Conservation (phyloP, 352 stramenopile genomes). For the Phytophthora meadii region DNA sequence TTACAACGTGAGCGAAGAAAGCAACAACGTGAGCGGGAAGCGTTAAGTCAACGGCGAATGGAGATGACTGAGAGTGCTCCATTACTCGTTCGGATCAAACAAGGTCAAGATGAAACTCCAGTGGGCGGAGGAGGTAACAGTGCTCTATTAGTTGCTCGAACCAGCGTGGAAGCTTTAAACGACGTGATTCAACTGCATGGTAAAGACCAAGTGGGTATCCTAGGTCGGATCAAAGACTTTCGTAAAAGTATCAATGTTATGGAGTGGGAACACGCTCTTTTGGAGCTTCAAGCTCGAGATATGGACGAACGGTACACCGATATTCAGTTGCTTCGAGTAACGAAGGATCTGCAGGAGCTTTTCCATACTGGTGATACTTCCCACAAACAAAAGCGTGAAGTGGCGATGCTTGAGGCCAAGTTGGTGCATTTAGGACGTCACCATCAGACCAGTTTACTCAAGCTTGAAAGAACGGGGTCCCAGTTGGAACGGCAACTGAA, state of each 20-base stretch:
- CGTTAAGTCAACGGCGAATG: constrained; percentile 12
- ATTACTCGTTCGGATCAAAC: constrained; percentile 90
- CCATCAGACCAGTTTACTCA: constrained; percentile 71
- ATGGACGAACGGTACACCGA: constrained; percentile 94
- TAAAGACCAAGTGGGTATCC: constrained; percentile 85
- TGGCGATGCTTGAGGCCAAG: constrained; percentile 78
- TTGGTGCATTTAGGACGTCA: constrained; percentile 64
- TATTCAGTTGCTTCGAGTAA: constrained; percentile 93
- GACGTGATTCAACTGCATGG: constrained; percentile 87
- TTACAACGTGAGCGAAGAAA: constrained; percentile 41
- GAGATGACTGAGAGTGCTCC: constrained; percentile 54
- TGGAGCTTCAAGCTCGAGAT: constrained; percentile 84
- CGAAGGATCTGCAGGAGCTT: constrained; percentile 92
- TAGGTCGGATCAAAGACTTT: constrained; percentile 93
- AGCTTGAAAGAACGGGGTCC: constrained; percentile 55
- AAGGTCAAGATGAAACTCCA: constrained; percentile 91
- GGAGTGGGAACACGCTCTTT: constrained; percentile 91
- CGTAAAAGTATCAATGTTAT: constrained; percentile 95
- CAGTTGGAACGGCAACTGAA: constrained; percentile 68
- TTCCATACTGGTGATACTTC: constrained; percentile 86
- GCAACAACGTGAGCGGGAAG: constrained; percentile 32
- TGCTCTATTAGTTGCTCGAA: constrained; percentile 79
- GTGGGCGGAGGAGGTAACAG: constrained; percentile 61
- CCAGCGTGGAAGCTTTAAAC: constrained; percentile 88
- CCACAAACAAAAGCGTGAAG: constrained; percentile 81